Evolutionary conservation across 495 filamentous ascomycete species (phyloP), one percentile per base, ranked within the genome.

Genomic region (Tuber brumale): DNA sequence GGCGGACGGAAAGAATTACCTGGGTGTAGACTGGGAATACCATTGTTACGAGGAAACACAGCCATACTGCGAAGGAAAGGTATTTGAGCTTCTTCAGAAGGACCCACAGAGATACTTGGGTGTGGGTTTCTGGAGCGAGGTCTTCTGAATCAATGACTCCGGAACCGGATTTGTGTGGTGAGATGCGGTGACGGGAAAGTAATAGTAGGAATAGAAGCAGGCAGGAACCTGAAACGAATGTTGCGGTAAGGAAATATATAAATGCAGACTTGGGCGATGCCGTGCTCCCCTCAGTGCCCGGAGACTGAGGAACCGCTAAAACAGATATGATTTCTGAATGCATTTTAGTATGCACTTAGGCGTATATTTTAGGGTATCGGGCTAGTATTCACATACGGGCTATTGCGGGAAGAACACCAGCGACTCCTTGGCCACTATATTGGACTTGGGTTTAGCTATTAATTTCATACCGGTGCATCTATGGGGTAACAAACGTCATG

Each of bases 1-100:
- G 86, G 73, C 86, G 85, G 10, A 95, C 90, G 5, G 92, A 94
- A 41, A 90, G 78, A 79, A 97, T 94, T 81, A 75, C 72, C 72
- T 91, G 88, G 0, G 95, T 98, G 85, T 93, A 97, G 66, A 97
- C 92, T 0, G 95, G 95, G 84, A 94, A 97, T 77, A 94, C 88
- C 96, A 99, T 98, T 46, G 95, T 93, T 41, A 97, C 84, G 61
- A 86, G 84, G 82, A 97, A 98, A 82, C 89, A 92, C 71, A 93
- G 77, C 83, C 92, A 93, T 37, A 97, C 90, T 0, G 92, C 86
- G 45, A 86, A 84, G 1, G 92, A 87, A 19, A 92, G 84, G 87
- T 90, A 94, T 79, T 87, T 88, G 42, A 97, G 86, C 80, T 96
- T 97, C 61, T 85, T 83, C 82, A 94, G 89, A 21, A 97, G 87